A percentile compares a stretch with the other conserved stretches of the same genome.
These are phyloP conservation scores for Ceratocystis cubensis DNA, from an alignment of 2,329 filamentous ascomycete species.

Conservation along the genomic window DNA sequence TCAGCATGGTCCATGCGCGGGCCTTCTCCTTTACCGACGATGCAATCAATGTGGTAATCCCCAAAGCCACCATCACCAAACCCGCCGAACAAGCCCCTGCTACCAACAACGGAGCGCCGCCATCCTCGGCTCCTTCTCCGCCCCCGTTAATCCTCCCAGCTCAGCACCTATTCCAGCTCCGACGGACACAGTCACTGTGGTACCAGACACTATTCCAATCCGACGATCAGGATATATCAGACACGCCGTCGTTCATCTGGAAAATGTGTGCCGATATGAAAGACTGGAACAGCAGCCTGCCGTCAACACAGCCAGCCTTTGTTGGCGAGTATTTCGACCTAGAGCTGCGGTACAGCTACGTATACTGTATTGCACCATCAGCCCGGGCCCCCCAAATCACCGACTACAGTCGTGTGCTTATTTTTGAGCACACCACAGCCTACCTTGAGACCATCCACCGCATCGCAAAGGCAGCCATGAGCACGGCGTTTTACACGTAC, in stretches of 20 bases:
- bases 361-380: constrained; percentile 77
- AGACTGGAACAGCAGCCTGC: constrained; percentile 69
- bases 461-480: constrained; percentile 46
- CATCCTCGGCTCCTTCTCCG: constrained; percentile 31
- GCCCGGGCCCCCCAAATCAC: constrained; percentile 58
- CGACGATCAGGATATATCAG: constrained; percentile 52
- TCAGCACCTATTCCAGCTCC: constrained; percentile 65
- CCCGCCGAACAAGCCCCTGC: constrained; percentile 4
- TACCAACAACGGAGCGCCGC: constrained; percentile 32
- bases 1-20: constrained; percentile 75
- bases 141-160: constrained; percentile 49
- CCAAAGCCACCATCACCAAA: constrained; percentile 36
- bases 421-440: constrained; percentile 77
- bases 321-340: constrained; percentile 71
- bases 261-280: constrained; percentile 63
- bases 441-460: constrained; percentile 65
- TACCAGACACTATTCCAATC: constrained; percentile 82
- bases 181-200: constrained; percentile 75
- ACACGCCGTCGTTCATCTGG: constrained; percentile 62
- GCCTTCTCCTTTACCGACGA: constrained; percentile 92
- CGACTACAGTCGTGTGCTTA: constrained; percentile 63
- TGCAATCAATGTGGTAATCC: constrained; percentile 68
- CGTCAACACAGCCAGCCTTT: constrained; percentile 48
- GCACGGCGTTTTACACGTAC: constrained; percentile 64
- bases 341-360: constrained; percentile 80